phyloP scores from a whole-genome alignment of 495 filamentous ascomycete genomes.

The Lepraria neglecta region DNA sequence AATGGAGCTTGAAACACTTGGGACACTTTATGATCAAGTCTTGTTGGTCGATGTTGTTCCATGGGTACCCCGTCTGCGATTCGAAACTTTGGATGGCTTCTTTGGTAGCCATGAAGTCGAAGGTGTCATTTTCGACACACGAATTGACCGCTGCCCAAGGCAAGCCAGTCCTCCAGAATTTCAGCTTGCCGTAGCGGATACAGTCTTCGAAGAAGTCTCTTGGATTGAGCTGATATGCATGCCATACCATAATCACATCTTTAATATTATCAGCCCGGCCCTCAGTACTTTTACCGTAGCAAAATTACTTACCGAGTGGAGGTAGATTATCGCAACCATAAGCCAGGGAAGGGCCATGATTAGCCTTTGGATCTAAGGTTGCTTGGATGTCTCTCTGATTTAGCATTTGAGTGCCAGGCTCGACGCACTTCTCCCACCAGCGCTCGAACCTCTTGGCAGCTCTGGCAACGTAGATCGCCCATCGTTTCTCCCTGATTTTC shows the following conservation, averaged over 20 bases:
- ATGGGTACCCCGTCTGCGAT: conserved; percentile 45
- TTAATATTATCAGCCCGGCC: not conserved
- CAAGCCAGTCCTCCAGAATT: conserved; percentile 59
- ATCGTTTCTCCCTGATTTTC: conserved; percentile 66
- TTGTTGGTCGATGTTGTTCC: conserved; percentile 54
- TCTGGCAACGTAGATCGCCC: conserved; percentile 66
- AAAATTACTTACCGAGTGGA: conserved; percentile 22
- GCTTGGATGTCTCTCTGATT: not conserved
- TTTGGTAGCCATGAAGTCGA: conserved; percentile 53
- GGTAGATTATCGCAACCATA: conserved; percentile 25
- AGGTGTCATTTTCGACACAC: conserved; percentile 57
- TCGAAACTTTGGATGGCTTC: conserved; percentile 45
- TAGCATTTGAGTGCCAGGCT: conserved; percentile 11
- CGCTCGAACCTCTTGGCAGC: conserved; percentile 66
- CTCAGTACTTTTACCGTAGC: not conserved
- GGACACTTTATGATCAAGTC: conserved; percentile 53
- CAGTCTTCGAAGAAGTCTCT: conserved; percentile 73
- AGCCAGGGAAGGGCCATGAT: conserved; percentile 3
- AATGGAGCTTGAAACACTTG: conserved; percentile 39
- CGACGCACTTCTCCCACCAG: conserved; percentile 54
- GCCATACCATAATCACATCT: conserved; percentile 91
- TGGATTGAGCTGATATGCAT: conserved; percentile 80
- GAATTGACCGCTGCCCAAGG: conserved; percentile 62
- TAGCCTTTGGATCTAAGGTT: not conserved
- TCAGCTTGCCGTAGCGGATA: conserved; percentile 52